Percentiles rank a stretch among this genome's conserved stretches.
These are phyloP conservation scores for Fusarium subglutinans DNA, from an alignment of 2,329 filamentous ascomycete genomes.

Conservation along the genomic window DNA sequence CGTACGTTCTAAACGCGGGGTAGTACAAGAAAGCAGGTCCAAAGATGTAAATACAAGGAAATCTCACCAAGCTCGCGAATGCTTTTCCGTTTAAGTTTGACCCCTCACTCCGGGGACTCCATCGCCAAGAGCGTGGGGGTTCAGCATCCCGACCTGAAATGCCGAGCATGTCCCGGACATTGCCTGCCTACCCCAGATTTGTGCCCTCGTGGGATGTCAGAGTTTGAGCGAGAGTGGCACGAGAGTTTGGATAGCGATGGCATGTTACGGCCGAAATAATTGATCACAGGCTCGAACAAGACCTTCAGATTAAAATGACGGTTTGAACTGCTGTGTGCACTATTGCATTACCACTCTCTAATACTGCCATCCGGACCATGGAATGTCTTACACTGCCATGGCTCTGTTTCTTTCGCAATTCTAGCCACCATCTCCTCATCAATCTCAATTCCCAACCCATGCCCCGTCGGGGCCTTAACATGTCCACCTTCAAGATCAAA, in stretches of 20 bases:
- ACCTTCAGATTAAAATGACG: neutral
- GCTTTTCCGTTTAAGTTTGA: neutral
- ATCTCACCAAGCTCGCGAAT: neutral
- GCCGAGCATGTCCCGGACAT: neutral
- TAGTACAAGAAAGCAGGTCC: neutral
- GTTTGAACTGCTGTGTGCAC: accelerated
- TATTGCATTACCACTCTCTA: slow-evolving; percentile 3
- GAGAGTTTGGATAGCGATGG: accelerated
- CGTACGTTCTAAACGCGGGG: neutral
- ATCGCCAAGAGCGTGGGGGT: slow-evolving; percentile 5
- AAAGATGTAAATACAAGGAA: neutral
- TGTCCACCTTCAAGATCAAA: slow-evolving; percentile 75
- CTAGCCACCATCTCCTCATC: slow-evolving; percentile 74
- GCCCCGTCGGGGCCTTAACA: slow-evolving; percentile 66
- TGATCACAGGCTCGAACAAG: neutral
- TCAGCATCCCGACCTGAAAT: neutral
- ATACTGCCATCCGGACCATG: slow-evolving; percentile 17
- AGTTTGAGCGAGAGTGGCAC: neutral
- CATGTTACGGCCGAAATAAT: too few species aligned
- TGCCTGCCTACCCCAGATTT: neutral
- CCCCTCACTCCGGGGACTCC: slow-evolving; percentile 6
- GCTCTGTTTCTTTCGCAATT: slow-evolving; percentile 64
- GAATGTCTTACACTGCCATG: slow-evolving; percentile 60
- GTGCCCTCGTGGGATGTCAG: neutral
- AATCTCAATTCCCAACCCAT: slow-evolving; percentile 74